These are phyloP conservation scores for Starmerella potacharoeniae DNA, from an alignment of 805 yeast species.

Conservation along the genomic window DNA sequence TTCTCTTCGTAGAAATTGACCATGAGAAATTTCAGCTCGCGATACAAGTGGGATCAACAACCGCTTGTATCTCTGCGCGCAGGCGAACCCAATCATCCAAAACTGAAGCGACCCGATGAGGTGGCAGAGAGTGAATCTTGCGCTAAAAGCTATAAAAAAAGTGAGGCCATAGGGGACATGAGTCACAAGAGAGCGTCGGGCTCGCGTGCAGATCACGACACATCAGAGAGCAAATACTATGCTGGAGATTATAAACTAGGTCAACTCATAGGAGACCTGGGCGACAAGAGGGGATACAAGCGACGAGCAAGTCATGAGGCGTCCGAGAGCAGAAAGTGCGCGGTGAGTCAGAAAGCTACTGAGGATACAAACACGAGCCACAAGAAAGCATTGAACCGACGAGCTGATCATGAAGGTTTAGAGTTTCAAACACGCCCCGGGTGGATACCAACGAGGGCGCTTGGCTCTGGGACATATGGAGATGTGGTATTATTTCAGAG, in stretches of 20 bases:
- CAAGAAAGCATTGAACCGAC: not conserved
- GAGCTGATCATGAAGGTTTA: not conserved
- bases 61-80: not conserved
- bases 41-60: not conserved
- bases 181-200: not conserved
- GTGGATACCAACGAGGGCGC: slow-evolving; percentile 17
- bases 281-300: too few relatives aligned
- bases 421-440: slow-evolving; percentile 10
- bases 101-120: not conserved
- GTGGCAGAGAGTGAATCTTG: not conserved
- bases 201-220: not conserved
- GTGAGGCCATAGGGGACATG: not conserved
- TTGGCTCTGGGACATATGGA: slow-evolving; percentile 24
- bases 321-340: not conserved
- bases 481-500: slow-evolving; percentile 21
- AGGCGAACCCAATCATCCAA: not conserved
- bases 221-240: too few relatives aligned
- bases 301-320: too few relatives aligned
- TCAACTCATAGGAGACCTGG: too few relatives aligned
- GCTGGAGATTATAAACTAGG: too few relatives aligned
- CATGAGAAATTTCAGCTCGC: not conserved
- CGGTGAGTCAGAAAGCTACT: too few relatives aligned
- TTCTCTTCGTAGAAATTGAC: too few relatives aligned
- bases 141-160: not conserved
- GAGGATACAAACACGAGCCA: not conserved